Evolutionary conservation across 257 asterid species (phyloP).

Genomic region (Craterostigma plantagineum): DNA sequence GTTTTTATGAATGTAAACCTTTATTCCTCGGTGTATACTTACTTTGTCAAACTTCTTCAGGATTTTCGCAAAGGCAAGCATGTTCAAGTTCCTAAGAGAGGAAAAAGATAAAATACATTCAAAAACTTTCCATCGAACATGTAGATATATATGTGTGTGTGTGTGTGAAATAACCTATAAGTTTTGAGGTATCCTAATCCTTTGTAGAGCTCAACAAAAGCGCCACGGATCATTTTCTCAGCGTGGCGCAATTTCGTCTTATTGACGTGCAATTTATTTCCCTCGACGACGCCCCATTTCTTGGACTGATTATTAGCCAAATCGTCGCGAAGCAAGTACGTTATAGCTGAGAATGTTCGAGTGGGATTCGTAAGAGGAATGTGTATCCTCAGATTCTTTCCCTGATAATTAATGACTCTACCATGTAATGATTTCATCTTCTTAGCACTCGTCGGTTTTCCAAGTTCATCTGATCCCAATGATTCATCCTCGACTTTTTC

Average conservation of each 20-base stretch:
- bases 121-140: too few species aligned
- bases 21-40: slow-evolving; percentile 16
- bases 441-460: slow-evolving; percentile 24
- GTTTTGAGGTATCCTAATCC: slow-evolving; percentile 77
- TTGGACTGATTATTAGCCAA: slow-evolving; percentile 46
- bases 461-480: slow-evolving; percentile 22
- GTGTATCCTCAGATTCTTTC: slow-evolving; percentile 51
- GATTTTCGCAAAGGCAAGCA: slow-evolving; percentile 85
- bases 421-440: slow-evolving; percentile 24
- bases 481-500: slow-evolving; percentile 10
- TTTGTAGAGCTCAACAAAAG: slow-evolving; percentile 71
- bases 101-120: neutral
- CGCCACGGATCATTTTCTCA: slow-evolving; percentile 83
- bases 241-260: slow-evolving; percentile 62
- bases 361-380: slow-evolving; percentile 75
- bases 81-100: slow-evolving; percentile 58
- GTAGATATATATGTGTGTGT: too few species aligned
- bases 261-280: slow-evolving; percentile 35
- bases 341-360: slow-evolving; percentile 53
- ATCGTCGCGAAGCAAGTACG: slow-evolving; percentile 77
- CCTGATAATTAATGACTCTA: slow-evolving; percentile 27
- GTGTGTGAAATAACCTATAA: slow-evolving; percentile 31
- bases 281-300: slow-evolving; percentile 42
- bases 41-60: slow-evolving; percentile 94
- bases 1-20: too few species aligned